A percentile compares a stretch with the other conserved stretches of the same genome.
Conservation (phyloP, 208 protist species). For the Wallacemonas sp. region DNA sequence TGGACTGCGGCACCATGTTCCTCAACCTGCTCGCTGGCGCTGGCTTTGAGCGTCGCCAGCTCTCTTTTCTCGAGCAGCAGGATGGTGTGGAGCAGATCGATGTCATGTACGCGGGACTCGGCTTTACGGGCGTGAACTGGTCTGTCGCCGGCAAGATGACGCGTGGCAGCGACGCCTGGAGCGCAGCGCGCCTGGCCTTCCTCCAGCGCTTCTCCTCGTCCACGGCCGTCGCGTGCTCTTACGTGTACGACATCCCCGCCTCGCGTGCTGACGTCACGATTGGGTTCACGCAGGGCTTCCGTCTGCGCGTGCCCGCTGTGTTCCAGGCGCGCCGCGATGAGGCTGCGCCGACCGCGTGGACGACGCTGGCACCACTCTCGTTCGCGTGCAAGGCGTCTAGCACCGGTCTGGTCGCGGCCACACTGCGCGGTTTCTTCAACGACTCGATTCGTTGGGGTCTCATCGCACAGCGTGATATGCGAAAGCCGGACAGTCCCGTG, state of each 20-base stretch:
- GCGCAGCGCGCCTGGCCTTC: constrained; percentile 58
- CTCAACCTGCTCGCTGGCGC: constrained; percentile 81
- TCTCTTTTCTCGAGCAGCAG: constrained; percentile 84
- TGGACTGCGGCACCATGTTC: constrained; percentile 82
- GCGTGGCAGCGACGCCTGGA: constrained; percentile 72
- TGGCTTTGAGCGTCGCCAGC: constrained; percentile 79
- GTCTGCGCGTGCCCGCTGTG: constrained; percentile 48
- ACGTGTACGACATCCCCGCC: constrained; percentile 66
- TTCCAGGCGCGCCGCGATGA: constrained; percentile 25
- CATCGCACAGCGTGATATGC: constrained; percentile 59
- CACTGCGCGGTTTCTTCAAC: constrained; percentile 74
- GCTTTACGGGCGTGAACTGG: constrained; percentile 82
- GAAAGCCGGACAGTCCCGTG: constrained; percentile 25
- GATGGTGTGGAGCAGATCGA: constrained; percentile 57
- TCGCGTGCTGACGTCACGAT: constrained; percentile 52
- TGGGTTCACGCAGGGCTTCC: constrained; percentile 81
- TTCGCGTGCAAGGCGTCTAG: constrained; percentile 75
- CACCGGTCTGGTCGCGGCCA: constrained; percentile 58
- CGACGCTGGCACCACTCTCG: constrained; percentile 47
- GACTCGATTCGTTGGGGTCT: constrained; percentile 71
- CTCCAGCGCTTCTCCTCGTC: constrained; percentile 63
- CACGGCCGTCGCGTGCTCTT: constrained; percentile 70
- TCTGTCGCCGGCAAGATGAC: constrained; percentile 77
- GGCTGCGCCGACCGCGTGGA: constrained; percentile 26
- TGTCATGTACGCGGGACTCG: constrained; percentile 78